Conservation (phyloP, 306 rosid genomes). For the Luffa aegyptiaca region DNA sequence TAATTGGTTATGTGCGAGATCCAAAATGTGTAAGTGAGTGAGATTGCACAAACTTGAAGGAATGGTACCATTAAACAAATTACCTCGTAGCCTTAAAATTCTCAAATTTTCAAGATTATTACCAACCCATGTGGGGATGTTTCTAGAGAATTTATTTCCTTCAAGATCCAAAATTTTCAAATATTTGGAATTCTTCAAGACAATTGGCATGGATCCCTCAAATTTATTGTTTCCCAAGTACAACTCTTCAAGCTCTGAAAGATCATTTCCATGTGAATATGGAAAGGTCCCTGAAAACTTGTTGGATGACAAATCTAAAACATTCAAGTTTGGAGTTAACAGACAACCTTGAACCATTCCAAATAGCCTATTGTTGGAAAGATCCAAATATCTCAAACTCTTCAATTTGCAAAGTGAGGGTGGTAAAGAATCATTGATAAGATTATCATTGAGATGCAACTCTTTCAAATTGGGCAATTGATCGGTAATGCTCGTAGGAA, state of each 20-base stretch:
- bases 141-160: neutral
- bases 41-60: neutral
- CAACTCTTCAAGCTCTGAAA: neutral
- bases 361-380: neutral
- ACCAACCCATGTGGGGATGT: neutral
- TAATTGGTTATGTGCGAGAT: neutral
- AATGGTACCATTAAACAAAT: neutral
- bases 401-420: neutral
- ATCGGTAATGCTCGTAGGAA: neutral
- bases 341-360: neutral
- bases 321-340: neutral
- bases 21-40: neutral
- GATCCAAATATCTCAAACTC: neutral
- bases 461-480: neutral
- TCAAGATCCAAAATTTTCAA: neutral
- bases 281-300: conserved; percentile 8
- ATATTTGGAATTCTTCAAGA: neutral
- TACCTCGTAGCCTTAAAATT: neutral
- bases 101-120: neutral
- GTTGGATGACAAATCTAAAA: neutral
- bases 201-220: conserved; percentile 1
- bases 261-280: neutral
- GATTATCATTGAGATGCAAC: neutral
- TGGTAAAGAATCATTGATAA: neutral
- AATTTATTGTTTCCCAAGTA: neutral